Evolutionary conservation across 306 rosid genomes (phyloP), one percentile per base, ranked within the genome.

Genomic region (Medicago lupulina): DNA sequence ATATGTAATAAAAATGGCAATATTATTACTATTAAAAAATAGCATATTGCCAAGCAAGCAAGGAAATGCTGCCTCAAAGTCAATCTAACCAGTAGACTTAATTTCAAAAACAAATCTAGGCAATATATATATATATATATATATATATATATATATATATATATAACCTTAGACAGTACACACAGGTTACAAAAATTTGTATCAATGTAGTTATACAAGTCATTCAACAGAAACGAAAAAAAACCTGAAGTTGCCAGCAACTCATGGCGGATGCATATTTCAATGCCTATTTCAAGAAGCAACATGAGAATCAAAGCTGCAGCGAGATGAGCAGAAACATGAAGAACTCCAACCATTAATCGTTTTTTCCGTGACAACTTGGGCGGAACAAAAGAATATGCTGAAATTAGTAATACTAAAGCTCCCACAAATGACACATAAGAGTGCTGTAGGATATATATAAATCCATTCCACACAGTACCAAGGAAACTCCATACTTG

Each of bases 161-260:
- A 21, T 23, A 43, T 19, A 65, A 17, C 53, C 75, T 61, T 55
- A 16, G 23, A 64, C n/a, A n/a, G n/a, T n/a, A 16, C 19, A 58
- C 4, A 39, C 62, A 10, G 15, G 15, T 46, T 19, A 58, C 31
- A 50, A 21, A 46, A 51, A 17, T 19, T 38, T 40, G 57, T 39
- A 63, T 31, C 73, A 18, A 25, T 64, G 76, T 44, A 74, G 58
- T 77, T 62, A 19, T 66, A 80, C 31, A 75, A 63, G 80, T 62
- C 62, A 54, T 54, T 67, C 43, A 76, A 72, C 64, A 72, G 34
- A 80, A 44, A 63, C 67, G 18, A 43, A 68, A 65, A 72, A 70
- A 53, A 53, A 89, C 99, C 99, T 85, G 99, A 95, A 74, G 97
- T 95, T 79, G 92, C 97, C 65, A 90, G 92, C 66, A 95, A 88